Percentiles rank a stretch among this genome's conserved stretches.
Evolutionary conservation across 805 yeast genomes (phyloP).

Genomic region (Candida methanosorbosa): DNA sequence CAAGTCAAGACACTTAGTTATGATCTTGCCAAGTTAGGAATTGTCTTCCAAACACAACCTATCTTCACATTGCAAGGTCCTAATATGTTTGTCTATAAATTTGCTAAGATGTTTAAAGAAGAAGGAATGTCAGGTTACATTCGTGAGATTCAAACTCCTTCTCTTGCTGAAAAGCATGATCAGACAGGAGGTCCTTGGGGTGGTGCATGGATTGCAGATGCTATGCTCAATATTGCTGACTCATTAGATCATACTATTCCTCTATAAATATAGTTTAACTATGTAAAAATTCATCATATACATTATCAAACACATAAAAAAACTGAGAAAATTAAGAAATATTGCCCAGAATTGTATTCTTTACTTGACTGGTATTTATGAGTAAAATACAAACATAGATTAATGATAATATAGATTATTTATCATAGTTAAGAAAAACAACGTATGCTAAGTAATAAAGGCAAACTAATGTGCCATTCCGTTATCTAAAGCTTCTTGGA

Average conservation of each 20-base stretch:
- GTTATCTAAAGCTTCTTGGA: no score
- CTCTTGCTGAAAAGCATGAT: conserved; percentile 7
- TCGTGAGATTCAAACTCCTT: conserved; percentile 8
- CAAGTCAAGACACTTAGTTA: conserved; percentile 40
- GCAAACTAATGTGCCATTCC: no score
- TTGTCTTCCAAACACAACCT: conserved; percentile 40
- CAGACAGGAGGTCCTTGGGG: conserved; percentile 15
- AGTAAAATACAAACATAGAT: neutral
- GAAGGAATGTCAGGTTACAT: conserved; percentile 44
- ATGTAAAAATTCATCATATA: no score
- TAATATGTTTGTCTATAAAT: conserved; percentile 42
- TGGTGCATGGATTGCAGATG: conserved; percentile 12
- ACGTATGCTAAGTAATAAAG: neutral
- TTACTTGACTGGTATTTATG: neutral
- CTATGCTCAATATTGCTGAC: conserved; percentile 11
- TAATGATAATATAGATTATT: neutral
- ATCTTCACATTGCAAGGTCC: conserved; percentile 50
- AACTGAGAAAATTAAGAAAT: no score
- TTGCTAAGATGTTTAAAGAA: conserved; percentile 36
- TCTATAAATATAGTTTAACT: no score
- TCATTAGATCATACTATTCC: conserved; percentile 9
- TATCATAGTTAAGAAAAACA: neutral
- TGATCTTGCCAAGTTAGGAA: conserved; percentile 49
- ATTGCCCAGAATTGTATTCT: no score
- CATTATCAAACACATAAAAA: no score